Conservation (phyloP, 2,329 filamentous ascomycete species). For the Talaromyces sp. region DNA sequence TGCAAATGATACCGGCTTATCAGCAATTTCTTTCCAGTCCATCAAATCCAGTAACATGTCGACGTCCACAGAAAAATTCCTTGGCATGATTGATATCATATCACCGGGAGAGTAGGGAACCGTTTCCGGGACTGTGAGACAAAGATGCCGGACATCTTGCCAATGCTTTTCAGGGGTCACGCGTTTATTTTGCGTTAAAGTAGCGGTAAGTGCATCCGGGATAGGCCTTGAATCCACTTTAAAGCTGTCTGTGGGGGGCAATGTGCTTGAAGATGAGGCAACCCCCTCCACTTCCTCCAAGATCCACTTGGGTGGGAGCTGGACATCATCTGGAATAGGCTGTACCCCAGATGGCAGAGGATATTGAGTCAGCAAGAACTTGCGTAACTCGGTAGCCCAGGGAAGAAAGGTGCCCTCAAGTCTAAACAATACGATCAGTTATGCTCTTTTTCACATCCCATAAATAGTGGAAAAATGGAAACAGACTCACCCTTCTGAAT, state of each 20-base stretch:
- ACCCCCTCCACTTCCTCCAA: constrained; percentile 27
- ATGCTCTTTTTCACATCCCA: background rate
- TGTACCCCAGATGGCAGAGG: constrained; percentile 62
- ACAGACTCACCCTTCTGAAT: constrained; percentile 71
- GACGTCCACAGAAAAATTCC: constrained; percentile 81
- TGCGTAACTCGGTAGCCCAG: constrained; percentile 66
- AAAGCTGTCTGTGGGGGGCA: constrained; percentile 10
- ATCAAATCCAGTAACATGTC: constrained; percentile 70
- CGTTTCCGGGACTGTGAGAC: constrained; percentile 44
- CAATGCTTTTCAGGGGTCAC: constrained; percentile 74
- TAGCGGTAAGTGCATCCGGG: constrained; percentile 51
- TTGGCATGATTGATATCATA: constrained; percentile 74
- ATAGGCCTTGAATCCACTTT: constrained; percentile 51
- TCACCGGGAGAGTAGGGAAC: constrained; percentile 65
- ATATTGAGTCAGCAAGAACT: constrained; percentile 59
- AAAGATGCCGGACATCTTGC: constrained; percentile 87
- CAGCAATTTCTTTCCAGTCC: constrained; percentile 69
- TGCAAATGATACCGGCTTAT: constrained; percentile 57
- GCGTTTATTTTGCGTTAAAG: constrained; percentile 60
- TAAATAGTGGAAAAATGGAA: background rate
- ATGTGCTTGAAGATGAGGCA: background rate
- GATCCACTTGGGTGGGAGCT: constrained; percentile 70
- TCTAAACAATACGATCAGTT: constrained; percentile 37
- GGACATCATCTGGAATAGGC: constrained; percentile 67
- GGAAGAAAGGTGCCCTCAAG: constrained; percentile 75